Base-by-base conservation (phyloP, 1,284 basidiomycete genomes). In the Cutaneotrichosporon spelunceum region DNA sequence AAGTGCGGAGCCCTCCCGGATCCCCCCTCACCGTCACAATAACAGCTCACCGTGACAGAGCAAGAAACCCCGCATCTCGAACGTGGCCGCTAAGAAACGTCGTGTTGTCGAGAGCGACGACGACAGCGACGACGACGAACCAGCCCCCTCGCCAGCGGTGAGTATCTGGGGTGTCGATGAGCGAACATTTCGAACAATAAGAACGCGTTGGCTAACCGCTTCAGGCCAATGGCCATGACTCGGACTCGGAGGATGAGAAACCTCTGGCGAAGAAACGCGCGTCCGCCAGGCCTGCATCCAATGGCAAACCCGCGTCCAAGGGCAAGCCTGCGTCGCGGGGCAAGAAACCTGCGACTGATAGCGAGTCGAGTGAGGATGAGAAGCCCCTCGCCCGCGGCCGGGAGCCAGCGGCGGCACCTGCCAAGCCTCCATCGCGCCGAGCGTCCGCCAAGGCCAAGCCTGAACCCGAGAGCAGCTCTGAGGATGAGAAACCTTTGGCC, bases 181-280 rank as follows among this genome's bases (percentile, higher is more conserved):
- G 19, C 48, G 48, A 50, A 50, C 30, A 30, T 50, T 50, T 50
- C 48, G 48, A 50, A 50, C 48, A 30, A 50, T 50, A 50, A 27
- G 48, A 50, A 50, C 48, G 54, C 27, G 27, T 39, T 5, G n/a
- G 21, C 56, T 47, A 27, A 54, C 33, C 33, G 8, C 21, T 13
- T 16, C 29, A 61, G 55, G 39, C 26, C 27, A 58, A 62, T 23
- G 61, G 58, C 30, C 23, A 57, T n/a, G 67, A 66, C 53, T 57
- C 57, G 13, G 57, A 60, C 19, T 68, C 69, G 13, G 66, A 88
- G 78, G 87, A 89, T 71, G 87, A 89, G 72, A 81, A 82, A 70
- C 85, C 87, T 13, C 82, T 88, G 48, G 83, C 82, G n/a, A 79
- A 77, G 60, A 80, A 81, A 64, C 54, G 57, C 77, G 19, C 81